These are phyloP conservation scores for Aspergillus sp. DNA, from an alignment of 2,329 filamentous ascomycete species.

Conservation along the genomic window DNA sequence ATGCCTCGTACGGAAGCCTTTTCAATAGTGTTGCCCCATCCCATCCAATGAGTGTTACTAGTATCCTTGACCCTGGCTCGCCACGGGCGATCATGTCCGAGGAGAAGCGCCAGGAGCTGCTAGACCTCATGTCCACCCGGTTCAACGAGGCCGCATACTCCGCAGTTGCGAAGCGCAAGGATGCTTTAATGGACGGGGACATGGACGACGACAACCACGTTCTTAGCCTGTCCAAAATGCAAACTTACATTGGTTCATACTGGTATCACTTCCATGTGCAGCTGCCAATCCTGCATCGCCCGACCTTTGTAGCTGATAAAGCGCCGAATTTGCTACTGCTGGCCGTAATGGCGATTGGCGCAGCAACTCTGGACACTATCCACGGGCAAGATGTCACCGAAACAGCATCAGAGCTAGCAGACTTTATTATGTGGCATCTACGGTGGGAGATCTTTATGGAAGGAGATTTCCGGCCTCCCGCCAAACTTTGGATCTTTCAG, in stretches of 20 bases:
- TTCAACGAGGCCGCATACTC: constrained; percentile 80
- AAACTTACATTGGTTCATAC: constrained; percentile 88
- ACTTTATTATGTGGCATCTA: constrained; percentile 90
- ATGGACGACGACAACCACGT: constrained; percentile 61
- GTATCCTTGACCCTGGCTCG: constrained; percentile 74
- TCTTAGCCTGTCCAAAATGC: constrained; percentile 90
- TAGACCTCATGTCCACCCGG: constrained; percentile 75
- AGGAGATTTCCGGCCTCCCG: constrained; percentile 81
- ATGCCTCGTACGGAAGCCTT: constrained; percentile 49
- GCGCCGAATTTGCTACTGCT: constrained; percentile 82
- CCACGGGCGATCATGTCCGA: constrained; percentile 82
- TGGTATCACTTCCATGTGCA: constrained; percentile 96
- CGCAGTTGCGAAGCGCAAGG: constrained; percentile 71
- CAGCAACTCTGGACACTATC: constrained; percentile 80
- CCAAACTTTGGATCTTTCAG: constrained; percentile 95
- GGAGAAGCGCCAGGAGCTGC: constrained; percentile 79
- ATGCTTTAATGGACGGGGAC: constrained; percentile 75
- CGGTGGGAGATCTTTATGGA: constrained; percentile 96
- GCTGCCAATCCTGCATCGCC: constrained; percentile 89
- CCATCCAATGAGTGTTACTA: constrained; percentile 88
- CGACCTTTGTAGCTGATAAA: constrained; percentile 85
- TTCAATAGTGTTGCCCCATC: constrained; percentile 55
- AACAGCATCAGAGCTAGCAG: constrained; percentile 77
- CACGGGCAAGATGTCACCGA: constrained; percentile 73
- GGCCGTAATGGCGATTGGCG: constrained; percentile 88